Base-by-base conservation (phyloP, 768 basidiomycete species). In the Favolaschia claudopus region DNA sequence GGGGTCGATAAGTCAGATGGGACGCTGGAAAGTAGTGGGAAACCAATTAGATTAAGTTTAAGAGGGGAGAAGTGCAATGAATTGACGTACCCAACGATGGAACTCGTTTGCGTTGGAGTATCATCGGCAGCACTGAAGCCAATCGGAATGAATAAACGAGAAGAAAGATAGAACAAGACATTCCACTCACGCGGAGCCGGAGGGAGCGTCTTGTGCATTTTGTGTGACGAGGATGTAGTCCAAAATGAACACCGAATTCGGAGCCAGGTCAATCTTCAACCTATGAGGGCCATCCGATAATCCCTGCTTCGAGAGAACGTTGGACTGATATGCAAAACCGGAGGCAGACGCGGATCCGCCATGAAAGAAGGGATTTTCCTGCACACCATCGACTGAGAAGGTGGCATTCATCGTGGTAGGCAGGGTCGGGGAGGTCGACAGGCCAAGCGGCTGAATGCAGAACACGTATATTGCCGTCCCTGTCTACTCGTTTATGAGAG, bases 391-490 rank as follows among this genome's bases (percentile, higher is more conserved):
- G 45, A 86, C 55, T 7, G 69, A 70, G 60, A 81, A 81, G 7
- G 75, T 76, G 33, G 83, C 68, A 65, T 83, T 81, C 69, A 79
- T 78, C 45, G 69, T 65, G 6, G 78, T 76, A 19, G 78, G 76
- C 8, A 74, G 66, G 49, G 58, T 63, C 34, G 70, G 72, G 55
- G 55, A 38, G 29, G 46, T 59, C 19, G 66, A 55, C 10, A 60
- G 43, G n/a, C 57, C 71, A 12, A 72, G 63, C 5, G 78, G 77
- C 29, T 77, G 68, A 34, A 82, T 64, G 34, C 75, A 77, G 64
- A 72, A 85, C 24, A 86, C 64, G 58, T 79, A 84, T 22, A 85
- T 68, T 8, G 80, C 81, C 24, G 79, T 76, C 12, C 84, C 84
- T 85, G 63, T 13, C n/a, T 34, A 27, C 22, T 31, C 19, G 55